These are phyloP conservation scores for Cryptococcus wingfieldii DNA, from an alignment of 1,284 basidiomycete genomes.

Conservation along the genomic window DNA sequence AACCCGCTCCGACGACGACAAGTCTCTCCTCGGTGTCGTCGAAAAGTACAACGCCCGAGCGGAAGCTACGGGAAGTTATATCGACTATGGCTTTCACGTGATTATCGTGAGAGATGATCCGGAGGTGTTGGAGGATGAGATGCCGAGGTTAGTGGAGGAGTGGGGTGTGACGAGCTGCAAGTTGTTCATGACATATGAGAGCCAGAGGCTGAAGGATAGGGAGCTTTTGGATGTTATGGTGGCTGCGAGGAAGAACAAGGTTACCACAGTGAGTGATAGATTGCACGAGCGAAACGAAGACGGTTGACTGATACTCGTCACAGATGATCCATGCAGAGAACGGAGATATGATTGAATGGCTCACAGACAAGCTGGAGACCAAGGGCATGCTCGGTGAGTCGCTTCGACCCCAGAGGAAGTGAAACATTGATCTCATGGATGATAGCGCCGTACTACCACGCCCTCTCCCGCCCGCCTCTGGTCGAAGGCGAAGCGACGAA, in stretches of 20 bases:
- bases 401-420: neutral
- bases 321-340: constrained; percentile 24
- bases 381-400: constrained; percentile 5
- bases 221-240: constrained; percentile 18
- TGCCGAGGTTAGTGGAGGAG: constrained; percentile 13
- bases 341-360: constrained; percentile 19
- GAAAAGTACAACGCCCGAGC: constrained; percentile 10
- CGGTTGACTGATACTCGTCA: neutral
- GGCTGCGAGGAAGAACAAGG: constrained; percentile 10
- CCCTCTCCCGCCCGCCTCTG: constrained; percentile 25
- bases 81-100: constrained; percentile 17
- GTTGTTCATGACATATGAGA: constrained; percentile 21
- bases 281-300: neutral
- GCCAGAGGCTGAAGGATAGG: constrained; percentile 9
- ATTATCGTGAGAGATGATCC: constrained; percentile 13
- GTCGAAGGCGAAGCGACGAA: constrained; percentile 33
- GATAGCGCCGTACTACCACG: constrained; percentile 15
- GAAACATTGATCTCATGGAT: neutral
- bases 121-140: constrained; percentile 11
- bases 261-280: constrained; percentile 13
- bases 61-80: constrained; percentile 8
- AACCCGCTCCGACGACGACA: constrained; percentile 1
- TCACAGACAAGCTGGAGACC: constrained; percentile 11
- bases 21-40: constrained; percentile 11
- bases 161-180: constrained; percentile 9